A percentile compares a stretch with the other conserved stretches of the same genome.
phyloP scores from a whole-genome alignment of 805 yeast species.

The Ogataea naganishii region DNA sequence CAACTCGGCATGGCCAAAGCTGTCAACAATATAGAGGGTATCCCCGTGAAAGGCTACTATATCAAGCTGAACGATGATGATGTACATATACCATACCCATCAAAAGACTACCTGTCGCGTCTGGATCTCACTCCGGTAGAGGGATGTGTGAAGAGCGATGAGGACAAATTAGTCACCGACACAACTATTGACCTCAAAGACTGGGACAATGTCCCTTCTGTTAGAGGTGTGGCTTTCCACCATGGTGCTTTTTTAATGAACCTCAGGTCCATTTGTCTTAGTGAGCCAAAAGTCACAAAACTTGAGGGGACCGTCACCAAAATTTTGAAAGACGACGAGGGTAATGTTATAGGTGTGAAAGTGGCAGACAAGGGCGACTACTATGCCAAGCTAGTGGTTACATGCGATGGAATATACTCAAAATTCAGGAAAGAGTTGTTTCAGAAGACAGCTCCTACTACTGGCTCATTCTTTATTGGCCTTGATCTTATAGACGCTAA shows the following conservation, averaged over 20 bases:
- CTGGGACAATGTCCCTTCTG: conserved; percentile 52
- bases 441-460: conserved; percentile 50
- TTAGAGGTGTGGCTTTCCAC: conserved; percentile 80
- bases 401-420: conserved; percentile 92
- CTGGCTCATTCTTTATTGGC: conserved; percentile 84
- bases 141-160: conserved; percentile 48
- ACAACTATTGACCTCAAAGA: conserved; percentile 36
- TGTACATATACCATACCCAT: conserved; percentile 64
- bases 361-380: conserved; percentile 40
- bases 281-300: conserved; percentile 67
- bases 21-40: conserved; percentile 68
- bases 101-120: conserved; percentile 39
- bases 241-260: conserved; percentile 84
- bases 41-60: conserved; percentile 71
- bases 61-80: conserved; percentile 54
- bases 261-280: conserved; percentile 59
- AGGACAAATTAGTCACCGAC: conserved; percentile 35
- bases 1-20: conserved; percentile 79
- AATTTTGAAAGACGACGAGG: conserved; percentile 43
- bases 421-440: conserved; percentile 74
- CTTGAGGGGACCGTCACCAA: conserved; percentile 78
- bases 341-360: conserved; percentile 69
- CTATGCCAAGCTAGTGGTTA: conserved; percentile 57
- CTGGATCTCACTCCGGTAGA: conserved; percentile 38
- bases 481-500: conserved; percentile 64